Evolutionary conservation across 2,329 filamentous ascomycete species (phyloP).

Genomic region (Hypoxylon sp.): DNA sequence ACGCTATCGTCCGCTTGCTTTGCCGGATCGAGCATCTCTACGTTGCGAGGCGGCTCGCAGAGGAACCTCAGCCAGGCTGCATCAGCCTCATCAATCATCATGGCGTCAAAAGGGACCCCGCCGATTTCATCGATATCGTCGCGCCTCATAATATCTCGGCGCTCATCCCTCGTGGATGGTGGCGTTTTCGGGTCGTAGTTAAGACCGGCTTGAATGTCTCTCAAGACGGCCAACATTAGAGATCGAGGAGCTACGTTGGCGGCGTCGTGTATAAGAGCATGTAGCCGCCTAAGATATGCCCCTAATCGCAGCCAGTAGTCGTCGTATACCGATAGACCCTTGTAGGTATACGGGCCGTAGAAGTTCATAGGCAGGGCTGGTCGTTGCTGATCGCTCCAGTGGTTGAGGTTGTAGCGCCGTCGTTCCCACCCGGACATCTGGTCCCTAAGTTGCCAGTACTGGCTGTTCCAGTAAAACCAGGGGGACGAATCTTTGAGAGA

Average conservation of each 20-base stretch:
- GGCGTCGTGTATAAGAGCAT: conserved; percentile 21
- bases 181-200: not conserved
- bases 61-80: conserved; percentile 41
- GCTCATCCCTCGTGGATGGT: not conserved
- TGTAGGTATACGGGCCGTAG: conserved; percentile 43
- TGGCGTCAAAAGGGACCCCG: not conserved
- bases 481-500: conserved; percentile 43
- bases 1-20: conserved; percentile 38
- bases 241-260: conserved; percentile 38
- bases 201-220: conserved; percentile 39
- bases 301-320: conserved; percentile 44
- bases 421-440: conserved; percentile 38
- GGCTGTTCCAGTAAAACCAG: conserved; percentile 43
- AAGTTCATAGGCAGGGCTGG: conserved; percentile 43
- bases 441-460: conserved; percentile 37
- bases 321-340: conserved; percentile 40
- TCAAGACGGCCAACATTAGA: conserved; percentile 39
- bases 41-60: conserved; percentile 41
- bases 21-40: conserved; percentile 42
- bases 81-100: conserved; percentile 38
- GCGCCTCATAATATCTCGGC: conserved; percentile 36
- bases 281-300: conserved; percentile 40
- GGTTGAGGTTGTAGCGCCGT: conserved; percentile 30
- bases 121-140: conserved; percentile 1
- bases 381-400: conserved; percentile 35